Percentiles rank a stretch among this genome's conserved stretches.
Evolutionary conservation across 805 yeast genomes (phyloP).

Genomic region (Starmerella scarabaei): DNA sequence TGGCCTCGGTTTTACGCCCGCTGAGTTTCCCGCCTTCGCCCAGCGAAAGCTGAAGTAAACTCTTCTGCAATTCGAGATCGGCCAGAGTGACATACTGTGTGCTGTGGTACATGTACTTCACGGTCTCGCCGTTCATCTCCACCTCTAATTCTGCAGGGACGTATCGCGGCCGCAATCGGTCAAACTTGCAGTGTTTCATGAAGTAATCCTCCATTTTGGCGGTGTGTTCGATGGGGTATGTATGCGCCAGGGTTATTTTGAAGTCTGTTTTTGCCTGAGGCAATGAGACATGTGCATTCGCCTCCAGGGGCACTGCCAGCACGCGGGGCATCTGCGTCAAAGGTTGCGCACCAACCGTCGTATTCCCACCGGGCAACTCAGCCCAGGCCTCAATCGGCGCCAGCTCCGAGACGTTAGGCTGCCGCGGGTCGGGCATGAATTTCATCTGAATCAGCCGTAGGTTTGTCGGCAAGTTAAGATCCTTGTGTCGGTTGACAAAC

Average conservation of each 20-base stretch:
- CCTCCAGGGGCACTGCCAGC: constrained; percentile 37
- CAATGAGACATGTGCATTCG: constrained; percentile 31
- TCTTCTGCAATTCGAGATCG: constrained; percentile 30
- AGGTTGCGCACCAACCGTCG: not conserved
- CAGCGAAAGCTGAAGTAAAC: constrained; percentile 32
- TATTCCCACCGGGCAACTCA: constrained; percentile 24
- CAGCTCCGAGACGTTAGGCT: constrained; percentile 22
- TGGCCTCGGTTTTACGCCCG: constrained; percentile 40
- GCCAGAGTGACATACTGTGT: constrained; percentile 36
- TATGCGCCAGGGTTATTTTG: constrained; percentile 30
- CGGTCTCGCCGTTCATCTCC: constrained; percentile 29
- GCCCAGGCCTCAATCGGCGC: constrained; percentile 51
- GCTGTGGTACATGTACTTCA: constrained; percentile 35
- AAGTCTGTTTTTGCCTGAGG: constrained; percentile 35
- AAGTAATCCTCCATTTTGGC: constrained; percentile 36
- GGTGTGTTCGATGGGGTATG: constrained; percentile 23
- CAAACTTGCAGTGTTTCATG: constrained; percentile 19
- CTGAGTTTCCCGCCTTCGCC: constrained; percentile 50
- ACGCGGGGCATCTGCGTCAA: constrained; percentile 29
- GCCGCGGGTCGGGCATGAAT: constrained; percentile 12
- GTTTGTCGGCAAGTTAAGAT: constrained; percentile 1
- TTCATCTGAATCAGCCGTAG: constrained; percentile 9
- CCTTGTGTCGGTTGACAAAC: constrained; percentile 8
- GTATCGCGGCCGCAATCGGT: constrained; percentile 22
- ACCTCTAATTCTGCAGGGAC: constrained; percentile 33